Base-by-base conservation (phyloP, 2,329 filamentous ascomycete species). In the Dactylellina drechsleri region DNA sequence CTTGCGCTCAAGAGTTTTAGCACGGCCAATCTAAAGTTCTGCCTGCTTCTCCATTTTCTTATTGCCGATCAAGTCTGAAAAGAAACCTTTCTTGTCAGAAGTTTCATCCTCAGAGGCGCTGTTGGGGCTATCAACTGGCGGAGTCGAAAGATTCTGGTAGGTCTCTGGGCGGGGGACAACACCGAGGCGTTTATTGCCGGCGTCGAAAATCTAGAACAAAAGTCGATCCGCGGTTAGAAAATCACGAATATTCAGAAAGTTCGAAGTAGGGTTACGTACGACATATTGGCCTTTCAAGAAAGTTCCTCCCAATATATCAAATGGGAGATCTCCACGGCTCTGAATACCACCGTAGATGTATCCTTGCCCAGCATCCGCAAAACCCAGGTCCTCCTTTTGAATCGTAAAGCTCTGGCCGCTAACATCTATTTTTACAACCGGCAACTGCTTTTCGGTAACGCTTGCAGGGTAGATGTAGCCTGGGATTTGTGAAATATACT, bases 261-360 rank as follows among this genome's bases (percentile, higher is more conserved):
- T 56, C 49, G 78, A 13, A 66, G 64, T 36, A 28, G 26, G 18
- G 12, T n/a, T 57, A 66, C 85, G 82, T 80, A 87, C 85, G 66
- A 86, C 87, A 79, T 91, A 91, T 66, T 90, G 83, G 23, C 84
- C 86, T 83, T 89, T 90, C 81, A 91, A 81, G 79, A 89, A 89
- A 1, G 85, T 85, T 77, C 87, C 88, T 4, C 89, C 89, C 15
- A 89, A 82, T 52, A 91, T 89, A 79, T 90, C 88, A 78, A 90
- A 88, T 1, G 82, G 79, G 80, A 86, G 82, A 61, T 82, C 81
- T 2, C 88, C 88, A 49, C 87, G 85, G 58, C 86, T 88, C 82
- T 91, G 89, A 36, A 91, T 87, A 1, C 87, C 88, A 4, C 89
- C 89, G 79, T 88, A 91, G 78, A 85, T 84, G 80, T 85, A 85